phyloP scores from a whole-genome alignment of 306 rosid genomes.

The Styphnolobium japonicum region DNA sequence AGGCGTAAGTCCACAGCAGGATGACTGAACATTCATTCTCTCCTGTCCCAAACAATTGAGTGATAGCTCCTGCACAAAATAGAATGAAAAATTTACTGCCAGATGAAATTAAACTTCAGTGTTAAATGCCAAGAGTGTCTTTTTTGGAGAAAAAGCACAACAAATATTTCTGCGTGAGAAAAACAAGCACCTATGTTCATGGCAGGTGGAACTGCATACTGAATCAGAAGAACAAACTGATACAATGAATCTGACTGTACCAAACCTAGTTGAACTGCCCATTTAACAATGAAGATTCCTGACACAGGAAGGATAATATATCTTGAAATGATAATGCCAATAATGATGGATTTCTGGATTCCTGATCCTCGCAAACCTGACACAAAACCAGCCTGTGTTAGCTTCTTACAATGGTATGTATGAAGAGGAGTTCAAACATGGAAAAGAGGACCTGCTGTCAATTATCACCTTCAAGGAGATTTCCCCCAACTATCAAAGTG shows the following conservation, averaged over 20 bases:
- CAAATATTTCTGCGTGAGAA: background rate
- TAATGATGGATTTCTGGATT: constrained; percentile 32
- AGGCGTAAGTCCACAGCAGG: constrained; percentile 45
- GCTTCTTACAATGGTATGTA: too few species aligned
- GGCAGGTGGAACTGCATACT: constrained; percentile 58
- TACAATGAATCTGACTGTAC: constrained; percentile 49
- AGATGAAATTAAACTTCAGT: background rate
- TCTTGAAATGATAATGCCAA: constrained; percentile 44
- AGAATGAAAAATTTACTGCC: background rate
- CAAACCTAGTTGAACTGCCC: constrained; percentile 40
- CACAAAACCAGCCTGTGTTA: background rate
- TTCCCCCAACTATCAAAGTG: constrained; percentile 51
- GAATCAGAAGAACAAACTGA: constrained; percentile 49
- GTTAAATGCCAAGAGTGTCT: background rate
- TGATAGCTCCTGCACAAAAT: constrained; percentile 43
- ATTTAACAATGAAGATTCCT: constrained; percentile 42
- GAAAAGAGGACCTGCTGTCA: too few species aligned
- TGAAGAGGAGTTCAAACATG: too few species aligned
- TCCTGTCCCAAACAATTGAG: constrained; percentile 56
- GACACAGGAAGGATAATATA: constrained; percentile 41
- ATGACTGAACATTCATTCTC: constrained; percentile 53
- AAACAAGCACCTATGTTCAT: constrained; percentile 46
- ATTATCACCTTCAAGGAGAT: constrained; percentile 44
- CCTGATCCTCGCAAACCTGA: constrained; percentile 33
- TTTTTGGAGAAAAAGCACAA: background rate